phyloP scores from a whole-genome alignment of 1,139 yeast species.

The Ashbya aceris region DNA sequence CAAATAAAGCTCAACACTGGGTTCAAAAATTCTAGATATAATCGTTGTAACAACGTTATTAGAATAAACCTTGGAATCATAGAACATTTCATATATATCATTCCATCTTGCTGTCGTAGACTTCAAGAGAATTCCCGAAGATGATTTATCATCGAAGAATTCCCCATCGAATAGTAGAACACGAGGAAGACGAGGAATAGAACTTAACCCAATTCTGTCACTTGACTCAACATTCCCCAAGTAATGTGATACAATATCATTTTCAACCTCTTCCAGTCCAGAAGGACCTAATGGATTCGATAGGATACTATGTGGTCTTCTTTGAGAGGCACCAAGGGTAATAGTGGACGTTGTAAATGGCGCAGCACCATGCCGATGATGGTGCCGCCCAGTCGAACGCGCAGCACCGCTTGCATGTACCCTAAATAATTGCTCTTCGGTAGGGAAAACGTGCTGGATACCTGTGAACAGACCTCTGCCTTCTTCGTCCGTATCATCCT shows the following conservation, averaged over 20 bases:
- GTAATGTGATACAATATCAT: conserved; percentile 24
- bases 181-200: conserved; percentile 17
- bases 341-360: conserved; percentile 22
- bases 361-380: conserved; percentile 11
- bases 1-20: conserved; percentile 31
- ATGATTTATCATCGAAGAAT: conserved; percentile 23
- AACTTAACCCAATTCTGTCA: conserved; percentile 15
- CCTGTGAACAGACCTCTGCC: conserved; percentile 28
- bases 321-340: conserved; percentile 21
- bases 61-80: conserved; percentile 36
- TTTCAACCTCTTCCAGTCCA: conserved; percentile 29
- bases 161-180: conserved; percentile 24
- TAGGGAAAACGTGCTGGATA: conserved; percentile 26
- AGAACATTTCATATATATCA: conserved; percentile 46
- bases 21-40: conserved; percentile 43
- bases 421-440: conserved; percentile 25
- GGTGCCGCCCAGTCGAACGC: conserved; percentile 11
- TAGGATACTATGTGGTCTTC: conserved; percentile 25
- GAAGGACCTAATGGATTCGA: conserved; percentile 28
- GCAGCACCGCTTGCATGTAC: conserved; percentile 16
- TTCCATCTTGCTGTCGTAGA: conserved; percentile 66
- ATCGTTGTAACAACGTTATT: conserved; percentile 43
- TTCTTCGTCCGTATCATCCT: conserved; percentile 27
- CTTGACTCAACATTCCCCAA: conserved; percentile 1
- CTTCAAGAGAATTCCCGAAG: conserved; percentile 35